These are phyloP conservation scores for Kuraishia hungarica DNA, from an alignment of 805 yeast species.

Conservation along the genomic window DNA sequence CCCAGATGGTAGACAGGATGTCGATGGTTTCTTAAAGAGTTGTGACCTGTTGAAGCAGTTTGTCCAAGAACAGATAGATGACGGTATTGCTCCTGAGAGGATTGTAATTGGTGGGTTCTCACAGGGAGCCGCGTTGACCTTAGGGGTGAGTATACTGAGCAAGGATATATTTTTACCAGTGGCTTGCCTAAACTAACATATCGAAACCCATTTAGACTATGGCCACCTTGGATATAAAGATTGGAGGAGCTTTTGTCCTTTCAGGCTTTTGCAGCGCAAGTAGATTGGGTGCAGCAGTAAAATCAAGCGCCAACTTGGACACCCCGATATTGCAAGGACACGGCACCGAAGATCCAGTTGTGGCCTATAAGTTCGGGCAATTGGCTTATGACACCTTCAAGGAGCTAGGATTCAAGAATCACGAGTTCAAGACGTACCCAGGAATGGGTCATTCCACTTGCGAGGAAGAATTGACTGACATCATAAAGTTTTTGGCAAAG, in stretches of 20 bases:
- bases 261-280: constrained; percentile 62
- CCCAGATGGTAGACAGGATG: constrained; percentile 38
- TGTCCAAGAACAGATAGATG: constrained; percentile 44
- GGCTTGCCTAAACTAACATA: neutral
- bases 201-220: constrained; percentile 20
- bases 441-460: constrained; percentile 64
- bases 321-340: constrained; percentile 88
- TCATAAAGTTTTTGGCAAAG: constrained; percentile 34
- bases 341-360: constrained; percentile 70
- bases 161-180: too few relatives aligned
- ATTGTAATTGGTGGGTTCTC: constrained; percentile 93
- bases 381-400: constrained; percentile 35
- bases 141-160: constrained; percentile 29
- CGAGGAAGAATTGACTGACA: constrained; percentile 57
- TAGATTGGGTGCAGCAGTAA: constrained; percentile 15
- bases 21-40: constrained; percentile 42
- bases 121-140: constrained; percentile 82
- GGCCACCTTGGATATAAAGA: constrained; percentile 42
- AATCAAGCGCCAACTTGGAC: constrained; percentile 33
- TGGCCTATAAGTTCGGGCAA: constrained; percentile 32
- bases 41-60: constrained; percentile 34
- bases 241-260: constrained; percentile 72
- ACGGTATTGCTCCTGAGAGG: constrained; percentile 49
- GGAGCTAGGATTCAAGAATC: constrained; percentile 36
- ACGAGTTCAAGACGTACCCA: constrained; percentile 43